These are phyloP conservation scores for Geosiphon pyriformis DNA, from an alignment of 192 early-diverging fungal genomes.

Conservation along the genomic window DNA sequence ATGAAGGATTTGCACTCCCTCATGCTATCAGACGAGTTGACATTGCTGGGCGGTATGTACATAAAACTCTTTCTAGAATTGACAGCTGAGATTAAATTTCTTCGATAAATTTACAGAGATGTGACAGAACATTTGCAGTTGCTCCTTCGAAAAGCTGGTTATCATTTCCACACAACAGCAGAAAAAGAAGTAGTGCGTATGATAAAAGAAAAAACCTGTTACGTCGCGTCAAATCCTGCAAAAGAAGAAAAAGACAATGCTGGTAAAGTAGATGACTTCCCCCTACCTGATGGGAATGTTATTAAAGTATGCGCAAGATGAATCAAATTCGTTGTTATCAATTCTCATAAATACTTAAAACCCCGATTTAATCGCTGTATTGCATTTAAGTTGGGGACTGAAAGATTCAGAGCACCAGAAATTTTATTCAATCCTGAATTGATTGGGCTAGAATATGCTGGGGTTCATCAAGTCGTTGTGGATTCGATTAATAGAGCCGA, in stretches of 20 bases:
- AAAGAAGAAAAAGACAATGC: conserved; percentile 91
- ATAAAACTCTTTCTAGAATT: no score
- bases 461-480: conserved; percentile 89
- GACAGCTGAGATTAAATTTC: no score
- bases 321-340: no score
- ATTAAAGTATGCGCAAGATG: conserved; percentile 60
- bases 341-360: no score
- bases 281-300: conserved; percentile 75
- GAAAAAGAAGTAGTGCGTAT: conserved; percentile 94
- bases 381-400: conserved; percentile 70
- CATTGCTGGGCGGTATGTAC: conserved; percentile 69
- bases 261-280: conserved; percentile 72
- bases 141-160: conserved; percentile 86
- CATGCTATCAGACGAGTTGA: conserved; percentile 92
- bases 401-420: conserved; percentile 93
- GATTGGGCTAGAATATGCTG: conserved; percentile 87
- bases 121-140: conserved; percentile 89
- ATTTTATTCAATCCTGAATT: conserved; percentile 94
- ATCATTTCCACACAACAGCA: conserved; percentile 84
- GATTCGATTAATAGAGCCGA: conserved; percentile 93
- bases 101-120: no score
- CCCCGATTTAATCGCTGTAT: no score
- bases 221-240: conserved; percentile 79
- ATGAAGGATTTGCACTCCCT: conserved; percentile 93
- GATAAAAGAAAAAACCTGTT: conserved; percentile 96